Conservation (phyloP, 2,329 filamentous ascomycete genomes). For the Alternaria burnsii region DNA sequence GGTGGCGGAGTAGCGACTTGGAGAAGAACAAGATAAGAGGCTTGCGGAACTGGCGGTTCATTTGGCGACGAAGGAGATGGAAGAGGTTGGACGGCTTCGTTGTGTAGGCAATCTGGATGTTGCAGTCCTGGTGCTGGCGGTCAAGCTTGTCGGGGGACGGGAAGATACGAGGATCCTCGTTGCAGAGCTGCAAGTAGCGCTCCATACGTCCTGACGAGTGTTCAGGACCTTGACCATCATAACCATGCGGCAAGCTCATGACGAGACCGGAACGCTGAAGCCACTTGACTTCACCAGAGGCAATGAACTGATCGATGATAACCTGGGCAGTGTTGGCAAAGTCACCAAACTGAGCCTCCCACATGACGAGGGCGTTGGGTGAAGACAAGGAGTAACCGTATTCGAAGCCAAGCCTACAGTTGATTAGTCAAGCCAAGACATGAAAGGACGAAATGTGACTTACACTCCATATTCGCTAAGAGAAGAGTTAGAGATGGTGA, state of each 20-base stretch:
- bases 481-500: constrained; percentile 97
- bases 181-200: constrained; percentile 95
- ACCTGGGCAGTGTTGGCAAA: constrained; percentile 99
- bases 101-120: constrained; percentile 98
- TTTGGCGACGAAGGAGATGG: constrained; percentile 94
- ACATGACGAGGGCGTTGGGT: constrained; percentile 96
- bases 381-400: constrained; percentile 98
- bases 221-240: constrained; percentile 97
- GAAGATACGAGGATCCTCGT: constrained; percentile 95
- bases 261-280: constrained; percentile 96
- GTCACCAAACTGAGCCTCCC: constrained; percentile 99
- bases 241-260: constrained; percentile 95
- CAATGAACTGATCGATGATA: constrained; percentile 98
- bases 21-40: constrained; percentile 98
- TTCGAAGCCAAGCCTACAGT: constrained; percentile 83
- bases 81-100: constrained; percentile 96
- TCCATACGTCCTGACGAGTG: constrained; percentile 98
- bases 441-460: constrained; percentile 38
- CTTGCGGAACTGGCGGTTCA: constrained; percentile 99
- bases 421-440: constrained; percentile 32
- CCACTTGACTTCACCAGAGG: constrained; percentile 98
- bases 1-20: constrained; percentile 94
- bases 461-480: constrained; percentile 74
- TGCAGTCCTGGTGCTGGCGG: constrained; percentile 98
- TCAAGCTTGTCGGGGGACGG: constrained; percentile 87